Evolutionary conservation across 2,329 filamentous ascomycete genomes (phyloP).

Genomic region (Exserohilum rostratum): DNA sequence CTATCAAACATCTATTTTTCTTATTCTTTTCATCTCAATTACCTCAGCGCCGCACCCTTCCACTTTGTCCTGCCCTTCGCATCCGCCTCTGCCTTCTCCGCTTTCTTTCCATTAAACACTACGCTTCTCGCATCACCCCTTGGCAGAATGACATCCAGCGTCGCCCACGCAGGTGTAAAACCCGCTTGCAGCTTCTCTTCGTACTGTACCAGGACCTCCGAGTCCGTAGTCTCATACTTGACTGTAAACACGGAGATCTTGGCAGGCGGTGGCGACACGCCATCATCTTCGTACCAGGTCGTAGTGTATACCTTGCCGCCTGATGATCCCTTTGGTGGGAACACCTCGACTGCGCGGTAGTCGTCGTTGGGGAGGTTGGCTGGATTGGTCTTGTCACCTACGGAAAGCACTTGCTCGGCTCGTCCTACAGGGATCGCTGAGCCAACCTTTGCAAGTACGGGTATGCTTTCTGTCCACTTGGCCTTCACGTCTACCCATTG

Average conservation of each 20-base stretch:
- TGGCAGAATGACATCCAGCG: conserved; percentile 59
- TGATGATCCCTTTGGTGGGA: conserved; percentile 56
- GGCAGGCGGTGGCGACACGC: conserved; percentile 53
- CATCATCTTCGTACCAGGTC: conserved; percentile 65
- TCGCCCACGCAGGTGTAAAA: conserved; percentile 58
- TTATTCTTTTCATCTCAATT: background rate
- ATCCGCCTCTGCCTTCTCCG: background rate
- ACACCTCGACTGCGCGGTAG: conserved; percentile 63
- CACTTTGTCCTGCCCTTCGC: background rate
- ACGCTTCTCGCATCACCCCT: conserved; percentile 54
- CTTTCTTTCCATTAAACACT: conserved; percentile 22
- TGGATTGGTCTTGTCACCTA: conserved; percentile 56
- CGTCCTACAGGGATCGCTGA: conserved; percentile 61
- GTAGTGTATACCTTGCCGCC: conserved; percentile 45
- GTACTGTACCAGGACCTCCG: conserved; percentile 54
- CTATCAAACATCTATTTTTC: too few species aligned
- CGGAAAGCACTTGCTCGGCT: conserved; percentile 57
- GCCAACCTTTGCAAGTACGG: conserved; percentile 62
- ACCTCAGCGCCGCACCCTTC: background rate
- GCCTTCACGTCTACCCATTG: conserved; percentile 60
- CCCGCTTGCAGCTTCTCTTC: conserved; percentile 46
- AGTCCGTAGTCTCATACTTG: conserved; percentile 45
- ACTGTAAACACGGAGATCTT: conserved; percentile 37
- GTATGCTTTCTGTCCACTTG: conserved; percentile 61
- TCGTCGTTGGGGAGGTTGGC: conserved; percentile 59